These are phyloP conservation scores for Pouteria glomerata DNA, from an alignment of 148 eudicot genomes.

Conservation along the genomic window DNA sequence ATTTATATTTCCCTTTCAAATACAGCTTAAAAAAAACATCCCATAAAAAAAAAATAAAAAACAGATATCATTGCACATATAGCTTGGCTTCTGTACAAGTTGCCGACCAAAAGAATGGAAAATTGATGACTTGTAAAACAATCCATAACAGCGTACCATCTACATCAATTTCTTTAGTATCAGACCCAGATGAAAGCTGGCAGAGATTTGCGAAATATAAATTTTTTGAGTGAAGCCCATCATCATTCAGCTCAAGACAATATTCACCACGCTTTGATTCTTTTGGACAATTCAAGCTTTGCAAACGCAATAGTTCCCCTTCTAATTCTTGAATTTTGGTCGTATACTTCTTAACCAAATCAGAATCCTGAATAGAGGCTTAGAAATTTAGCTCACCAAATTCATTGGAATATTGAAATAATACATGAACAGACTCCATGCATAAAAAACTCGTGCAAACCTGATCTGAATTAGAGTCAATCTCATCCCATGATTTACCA, in stretches of 20 bases:
- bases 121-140: not conserved
- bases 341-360: constrained; percentile 61
- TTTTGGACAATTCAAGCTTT: constrained; percentile 27
- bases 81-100: too few species aligned
- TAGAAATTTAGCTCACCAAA: not conserved
- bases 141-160: constrained; percentile 23
- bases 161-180: constrained; percentile 29
- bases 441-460: constrained; percentile 21
- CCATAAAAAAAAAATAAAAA: not conserved
- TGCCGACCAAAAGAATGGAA: not conserved
- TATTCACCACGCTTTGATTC: constrained; percentile 30
- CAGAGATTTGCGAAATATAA: constrained; percentile 18
- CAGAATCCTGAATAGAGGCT: constrained; percentile 42
- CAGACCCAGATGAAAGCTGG: constrained; percentile 41
- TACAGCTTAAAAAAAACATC: not conserved
- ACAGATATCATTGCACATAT: not conserved
- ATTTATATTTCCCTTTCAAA: not conserved
- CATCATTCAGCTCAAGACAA: constrained; percentile 55
- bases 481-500: constrained; percentile 85
- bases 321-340: constrained; percentile 80
- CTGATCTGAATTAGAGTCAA: constrained; percentile 52
- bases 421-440: not conserved
- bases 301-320: constrained; percentile 53
- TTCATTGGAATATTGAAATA: not conserved
- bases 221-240: constrained; percentile 43